phyloP scores from a whole-genome alignment of 805 yeast genomes.

The Lachancea meyersii region DNA sequence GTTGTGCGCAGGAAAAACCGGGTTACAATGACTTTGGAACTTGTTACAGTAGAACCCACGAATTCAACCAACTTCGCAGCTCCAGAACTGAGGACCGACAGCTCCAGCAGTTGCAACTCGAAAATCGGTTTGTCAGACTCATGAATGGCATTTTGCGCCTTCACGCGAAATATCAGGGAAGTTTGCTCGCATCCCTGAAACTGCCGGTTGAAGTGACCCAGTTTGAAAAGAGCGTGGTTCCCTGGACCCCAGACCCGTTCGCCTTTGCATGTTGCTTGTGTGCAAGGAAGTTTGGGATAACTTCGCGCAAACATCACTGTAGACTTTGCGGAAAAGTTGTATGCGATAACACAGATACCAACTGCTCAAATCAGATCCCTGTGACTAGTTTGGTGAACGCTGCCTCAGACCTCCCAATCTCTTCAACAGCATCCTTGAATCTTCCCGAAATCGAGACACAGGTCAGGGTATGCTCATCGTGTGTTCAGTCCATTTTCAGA shows the following conservation, averaged over 20 bases:
- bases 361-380: slow-evolving; percentile 73
- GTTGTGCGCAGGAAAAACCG: slow-evolving; percentile 52
- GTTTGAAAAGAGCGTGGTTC: slow-evolving; percentile 44
- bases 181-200: slow-evolving; percentile 22
- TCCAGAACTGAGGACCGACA: slow-evolving; percentile 42
- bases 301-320: slow-evolving; percentile 81
- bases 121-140: slow-evolving; percentile 51
- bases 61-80: slow-evolving; percentile 40
- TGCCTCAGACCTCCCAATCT: slow-evolving; percentile 24
- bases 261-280: slow-evolving; percentile 61
- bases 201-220: slow-evolving; percentile 30
- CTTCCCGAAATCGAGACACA: slow-evolving; percentile 26
- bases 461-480: slow-evolving; percentile 60
- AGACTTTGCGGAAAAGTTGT: slow-evolving; percentile 78
- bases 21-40: slow-evolving; percentile 47
- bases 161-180: slow-evolving; percentile 20
- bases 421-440: slow-evolving; percentile 9
- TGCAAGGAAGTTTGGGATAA: slow-evolving; percentile 45
- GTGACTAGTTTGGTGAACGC: slow-evolving; percentile 28
- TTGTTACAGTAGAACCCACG: slow-evolving; percentile 39
- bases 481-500: slow-evolving; percentile 57
- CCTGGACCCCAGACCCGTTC: slow-evolving; percentile 58
- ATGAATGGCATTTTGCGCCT: slow-evolving; percentile 27
- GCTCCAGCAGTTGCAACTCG: slow-evolving; percentile 51
- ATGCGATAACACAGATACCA: slow-evolving; percentile 57